Percentiles rank a stretch among this genome's conserved stretches.
These are phyloP conservation scores for Kazachstania psychrophila DNA, from an alignment of 805 yeast genomes.

Conservation along the genomic window DNA sequence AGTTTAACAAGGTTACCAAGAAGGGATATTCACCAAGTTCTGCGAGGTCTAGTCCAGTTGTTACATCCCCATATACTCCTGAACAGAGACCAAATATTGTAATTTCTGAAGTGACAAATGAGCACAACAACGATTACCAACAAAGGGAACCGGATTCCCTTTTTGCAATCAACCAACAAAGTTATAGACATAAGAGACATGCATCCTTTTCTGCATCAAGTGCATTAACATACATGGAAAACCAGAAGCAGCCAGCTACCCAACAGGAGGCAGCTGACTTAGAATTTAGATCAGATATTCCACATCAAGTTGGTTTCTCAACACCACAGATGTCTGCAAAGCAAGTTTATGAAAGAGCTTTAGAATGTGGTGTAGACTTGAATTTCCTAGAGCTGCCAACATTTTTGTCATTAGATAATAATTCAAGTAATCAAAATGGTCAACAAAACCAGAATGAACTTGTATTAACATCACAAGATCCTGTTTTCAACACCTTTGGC, in stretches of 20 bases:
- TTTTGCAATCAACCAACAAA: neutral
- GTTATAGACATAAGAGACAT: slow-evolving; percentile 31
- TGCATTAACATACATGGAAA: slow-evolving; percentile 29
- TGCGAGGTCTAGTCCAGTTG: slow-evolving; percentile 1
- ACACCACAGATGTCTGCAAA: slow-evolving; percentile 64
- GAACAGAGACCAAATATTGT: no score
- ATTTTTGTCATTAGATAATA: slow-evolving; percentile 15
- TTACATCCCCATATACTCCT: no score
- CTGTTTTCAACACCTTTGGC: no score
- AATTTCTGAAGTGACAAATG: no score
- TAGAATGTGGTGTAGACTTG: slow-evolving; percentile 21
- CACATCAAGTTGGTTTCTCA: slow-evolving; percentile 68
- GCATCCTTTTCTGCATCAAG: slow-evolving; percentile 39
- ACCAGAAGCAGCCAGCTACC: slow-evolving; percentile 6
- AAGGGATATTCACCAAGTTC: slow-evolving; percentile 1
- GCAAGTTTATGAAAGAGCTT: slow-evolving; percentile 32
- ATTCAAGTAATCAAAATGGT: neutral
- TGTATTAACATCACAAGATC: no score
- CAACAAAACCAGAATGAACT: no score
- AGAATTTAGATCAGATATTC: slow-evolving; percentile 29
- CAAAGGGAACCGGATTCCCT: no score
- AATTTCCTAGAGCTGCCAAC: slow-evolving; percentile 23
- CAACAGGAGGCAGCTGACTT: slow-evolving; percentile 11
- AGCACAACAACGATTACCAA: no score
- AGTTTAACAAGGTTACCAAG: neutral